phyloP scores from a whole-genome alignment of 352 stramenopile species.

The Globisporangium acanthophoron region DNA sequence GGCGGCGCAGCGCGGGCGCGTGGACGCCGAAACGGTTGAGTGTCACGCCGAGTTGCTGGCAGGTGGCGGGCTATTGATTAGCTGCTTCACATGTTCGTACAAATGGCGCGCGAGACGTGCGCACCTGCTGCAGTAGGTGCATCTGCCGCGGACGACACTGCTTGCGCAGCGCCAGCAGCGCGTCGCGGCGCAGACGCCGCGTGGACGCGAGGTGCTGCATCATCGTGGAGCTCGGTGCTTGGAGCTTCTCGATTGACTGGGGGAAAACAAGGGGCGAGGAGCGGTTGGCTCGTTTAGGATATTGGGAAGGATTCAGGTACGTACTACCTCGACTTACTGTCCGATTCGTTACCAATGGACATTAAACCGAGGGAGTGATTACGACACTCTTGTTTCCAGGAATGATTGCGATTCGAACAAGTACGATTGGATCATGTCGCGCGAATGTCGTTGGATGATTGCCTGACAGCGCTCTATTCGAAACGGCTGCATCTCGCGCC shows the following conservation, averaged over 20 bases:
- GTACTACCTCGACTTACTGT: too few species aligned
- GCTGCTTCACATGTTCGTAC: not conserved
- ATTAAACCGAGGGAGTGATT: too few species aligned
- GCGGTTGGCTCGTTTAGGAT: too few species aligned
- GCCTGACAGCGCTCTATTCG: slow-evolving; percentile 1
- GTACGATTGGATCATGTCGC: not conserved
- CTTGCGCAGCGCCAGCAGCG: slow-evolving; percentile 43
- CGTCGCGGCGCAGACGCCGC: slow-evolving; percentile 59
- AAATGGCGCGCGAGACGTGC: not conserved
- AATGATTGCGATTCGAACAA: too few species aligned
- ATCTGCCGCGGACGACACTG: slow-evolving; percentile 49
- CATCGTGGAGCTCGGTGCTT: slow-evolving; percentile 4
- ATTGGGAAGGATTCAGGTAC: too few species aligned
- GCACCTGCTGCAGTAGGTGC: slow-evolving; percentile 71
- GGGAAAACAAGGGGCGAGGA: not conserved
- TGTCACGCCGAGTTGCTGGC: slow-evolving; percentile 61
- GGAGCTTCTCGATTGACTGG: not conserved
- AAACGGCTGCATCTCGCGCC: not conserved
- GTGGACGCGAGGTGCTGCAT: slow-evolving; percentile 41
- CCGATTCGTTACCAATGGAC: too few species aligned
- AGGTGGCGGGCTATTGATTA: not conserved
- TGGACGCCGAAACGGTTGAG: slow-evolving; percentile 48
- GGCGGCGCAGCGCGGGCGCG: slow-evolving; percentile 26
- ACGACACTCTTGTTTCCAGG: too few species aligned
- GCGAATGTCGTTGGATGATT: not conserved